Conservation (phyloP, 1,284 basidiomycete species). For the Lignosus rhinocerotis region DNA sequence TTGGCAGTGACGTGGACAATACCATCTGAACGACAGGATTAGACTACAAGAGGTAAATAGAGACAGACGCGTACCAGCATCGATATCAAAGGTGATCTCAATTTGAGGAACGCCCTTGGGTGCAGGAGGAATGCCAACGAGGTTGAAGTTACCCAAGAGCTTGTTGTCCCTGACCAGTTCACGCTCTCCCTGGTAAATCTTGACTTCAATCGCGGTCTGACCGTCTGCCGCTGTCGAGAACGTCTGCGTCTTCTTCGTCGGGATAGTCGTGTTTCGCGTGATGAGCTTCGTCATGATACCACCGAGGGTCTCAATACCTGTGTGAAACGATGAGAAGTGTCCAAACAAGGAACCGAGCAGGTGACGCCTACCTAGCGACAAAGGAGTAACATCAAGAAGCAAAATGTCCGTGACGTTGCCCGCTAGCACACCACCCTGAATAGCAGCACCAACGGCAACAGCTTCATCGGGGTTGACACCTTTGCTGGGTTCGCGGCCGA, state of each 20-base stretch:
- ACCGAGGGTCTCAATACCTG: slow-evolving; percentile 93
- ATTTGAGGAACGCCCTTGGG: slow-evolving; percentile 99
- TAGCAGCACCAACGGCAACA: slow-evolving; percentile 95
- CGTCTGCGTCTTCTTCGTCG: slow-evolving; percentile 98
- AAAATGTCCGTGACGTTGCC: slow-evolving; percentile 97
- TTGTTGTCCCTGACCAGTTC: slow-evolving; percentile 98
- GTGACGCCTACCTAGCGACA: slow-evolving; percentile 73
- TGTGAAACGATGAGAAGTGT: slow-evolving; percentile 14
- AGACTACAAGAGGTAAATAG: background rate
- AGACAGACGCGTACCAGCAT: slow-evolving; percentile 67
- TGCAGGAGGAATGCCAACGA: slow-evolving; percentile 95
- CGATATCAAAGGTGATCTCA: slow-evolving; percentile 98
- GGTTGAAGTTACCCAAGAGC: slow-evolving; percentile 99
- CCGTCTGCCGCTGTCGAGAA: slow-evolving; percentile 98
- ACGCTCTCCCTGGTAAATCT: slow-evolving; percentile 98
- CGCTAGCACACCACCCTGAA: slow-evolving; percentile 96
- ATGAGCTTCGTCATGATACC: slow-evolving; percentile 98
- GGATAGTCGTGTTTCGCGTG: slow-evolving; percentile 97
- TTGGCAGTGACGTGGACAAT: slow-evolving; percentile 97
- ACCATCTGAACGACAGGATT: slow-evolving; percentile 56
- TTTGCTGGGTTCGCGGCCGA: slow-evolving; percentile 95
- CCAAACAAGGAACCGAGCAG: too few species aligned
- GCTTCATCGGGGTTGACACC: slow-evolving; percentile 98
- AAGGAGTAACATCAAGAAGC: slow-evolving; percentile 93
- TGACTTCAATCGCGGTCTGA: slow-evolving; percentile 96